Percentiles rank a stretch among this genome's conserved stretches.
Conservation (phyloP, 2,329 filamentous ascomycete species). For the Trichoderma afroharzianum region DNA sequence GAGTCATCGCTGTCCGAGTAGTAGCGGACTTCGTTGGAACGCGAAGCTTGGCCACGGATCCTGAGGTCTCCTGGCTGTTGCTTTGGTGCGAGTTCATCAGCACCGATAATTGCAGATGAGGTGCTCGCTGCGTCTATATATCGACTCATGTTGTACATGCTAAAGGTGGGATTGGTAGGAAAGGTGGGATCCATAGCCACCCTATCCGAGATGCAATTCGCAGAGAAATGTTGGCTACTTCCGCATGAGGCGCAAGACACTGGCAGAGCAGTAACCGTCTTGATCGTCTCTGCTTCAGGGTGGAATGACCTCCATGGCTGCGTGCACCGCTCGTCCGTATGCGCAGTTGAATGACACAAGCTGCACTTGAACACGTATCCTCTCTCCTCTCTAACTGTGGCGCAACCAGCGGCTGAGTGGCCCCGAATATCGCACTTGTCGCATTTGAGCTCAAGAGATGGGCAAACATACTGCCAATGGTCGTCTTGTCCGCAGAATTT, state of each 20-base stretch:
- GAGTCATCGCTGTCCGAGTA: constrained; percentile 48
- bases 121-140: constrained; percentile 48
- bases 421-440: constrained; percentile 60
- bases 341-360: constrained; percentile 53
- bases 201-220: constrained; percentile 45
- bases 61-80: constrained; percentile 29
- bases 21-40: constrained; percentile 40
- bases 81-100: constrained; percentile 23
- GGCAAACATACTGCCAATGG: constrained; percentile 51
- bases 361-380: constrained; percentile 50
- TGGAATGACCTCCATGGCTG: constrained; percentile 58
- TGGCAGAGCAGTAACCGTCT: constrained; percentile 48
- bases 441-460: constrained; percentile 47
- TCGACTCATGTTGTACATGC: constrained; percentile 43
- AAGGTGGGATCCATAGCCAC: neutral
- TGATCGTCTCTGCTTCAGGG: constrained; percentile 37
- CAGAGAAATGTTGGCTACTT: constrained; percentile 50
- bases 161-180: constrained; percentile 48
- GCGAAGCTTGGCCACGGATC: constrained; percentile 33
- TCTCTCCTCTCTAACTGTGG: constrained; percentile 54
- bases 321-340: constrained; percentile 58
- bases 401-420: constrained; percentile 50
- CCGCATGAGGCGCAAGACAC: constrained; percentile 57
- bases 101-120: constrained; percentile 37
- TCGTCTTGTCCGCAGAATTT: constrained; percentile 43